phyloP scores from a whole-genome alignment of 2,329 filamentous ascomycete genomes.

The Colletotrichum sidae region DNA sequence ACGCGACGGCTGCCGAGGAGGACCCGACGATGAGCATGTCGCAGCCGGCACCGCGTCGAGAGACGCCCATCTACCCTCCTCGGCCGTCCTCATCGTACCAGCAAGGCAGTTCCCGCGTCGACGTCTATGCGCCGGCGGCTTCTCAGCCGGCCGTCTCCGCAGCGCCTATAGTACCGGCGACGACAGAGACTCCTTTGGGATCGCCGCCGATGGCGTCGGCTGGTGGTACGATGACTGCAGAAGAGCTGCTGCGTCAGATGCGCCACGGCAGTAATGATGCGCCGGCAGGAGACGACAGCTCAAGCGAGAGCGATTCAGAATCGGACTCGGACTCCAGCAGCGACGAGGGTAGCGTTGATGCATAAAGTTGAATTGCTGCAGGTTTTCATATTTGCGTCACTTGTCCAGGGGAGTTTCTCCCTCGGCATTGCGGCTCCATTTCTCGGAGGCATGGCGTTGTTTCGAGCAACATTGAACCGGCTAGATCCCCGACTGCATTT shows the following conservation, averaged over 20 bases:
- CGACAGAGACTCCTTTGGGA: neutral
- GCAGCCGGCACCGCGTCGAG: neutral
- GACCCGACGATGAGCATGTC: constrained; percentile 48
- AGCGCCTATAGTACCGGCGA: neutral
- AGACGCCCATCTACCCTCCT: neutral
- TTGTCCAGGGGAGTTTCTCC: too few relatives aligned
- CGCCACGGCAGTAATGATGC: neutral
- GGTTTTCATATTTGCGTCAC: too few relatives aligned
- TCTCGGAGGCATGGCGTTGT: too few relatives aligned
- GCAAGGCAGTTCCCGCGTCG: constrained; percentile 13
- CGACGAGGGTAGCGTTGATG: neutral
- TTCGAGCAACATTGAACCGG: too few relatives aligned
- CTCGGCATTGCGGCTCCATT: too few relatives aligned
- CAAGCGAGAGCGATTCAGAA: neutral
- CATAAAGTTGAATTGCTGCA: too few relatives aligned
- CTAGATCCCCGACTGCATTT: too few relatives aligned
- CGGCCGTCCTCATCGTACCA: constrained; percentile 15
- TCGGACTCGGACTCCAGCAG: constrained; percentile 21
- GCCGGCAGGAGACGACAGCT: neutral
- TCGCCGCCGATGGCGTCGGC: constrained; percentile 36
- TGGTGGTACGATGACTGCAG: constrained; percentile 42
- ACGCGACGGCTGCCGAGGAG: constrained; percentile 49
- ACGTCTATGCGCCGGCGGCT: constrained; percentile 19
- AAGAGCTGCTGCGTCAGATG: constrained; percentile 13
- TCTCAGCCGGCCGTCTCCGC: neutral